phyloP scores from a whole-genome alignment of 495 filamentous ascomycete species.

The Penicillium desertorum region DNA sequence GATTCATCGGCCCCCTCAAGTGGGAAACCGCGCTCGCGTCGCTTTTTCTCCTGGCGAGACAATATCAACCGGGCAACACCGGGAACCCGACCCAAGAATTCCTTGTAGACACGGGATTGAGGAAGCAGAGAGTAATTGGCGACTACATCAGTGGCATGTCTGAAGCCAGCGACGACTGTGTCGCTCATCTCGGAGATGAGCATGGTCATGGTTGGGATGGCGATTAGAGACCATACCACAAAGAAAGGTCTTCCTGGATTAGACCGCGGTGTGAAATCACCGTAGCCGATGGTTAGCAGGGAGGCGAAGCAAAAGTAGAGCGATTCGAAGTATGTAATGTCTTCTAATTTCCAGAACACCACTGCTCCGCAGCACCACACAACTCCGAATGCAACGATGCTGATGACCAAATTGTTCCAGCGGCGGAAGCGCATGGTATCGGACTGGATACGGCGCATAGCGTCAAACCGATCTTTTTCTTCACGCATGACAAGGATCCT shows the following conservation, averaged over 20 bases:
- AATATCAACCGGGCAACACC: slow-evolving; percentile 42
- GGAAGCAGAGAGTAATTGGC: slow-evolving; percentile 61
- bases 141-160: slow-evolving; percentile 51
- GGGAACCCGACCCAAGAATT: slow-evolving; percentile 43
- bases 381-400: slow-evolving; percentile 58
- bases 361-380: slow-evolving; percentile 82
- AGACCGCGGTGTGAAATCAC: slow-evolving; percentile 70
- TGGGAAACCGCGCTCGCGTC: slow-evolving; percentile 49
- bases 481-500: slow-evolving; percentile 42
- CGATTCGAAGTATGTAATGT: slow-evolving; percentile 65
- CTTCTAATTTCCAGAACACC: slow-evolving; percentile 65
- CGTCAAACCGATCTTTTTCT: slow-evolving; percentile 68
- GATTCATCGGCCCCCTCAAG: slow-evolving; percentile 27
- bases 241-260: slow-evolving; percentile 82
- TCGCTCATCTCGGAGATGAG: slow-evolving; percentile 64
- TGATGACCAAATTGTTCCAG: slow-evolving; percentile 70
- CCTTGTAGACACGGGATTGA: slow-evolving; percentile 48
- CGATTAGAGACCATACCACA: slow-evolving; percentile 76
- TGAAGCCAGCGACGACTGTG: slow-evolving; percentile 58
- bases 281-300: slow-evolving; percentile 87
- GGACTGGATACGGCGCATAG: slow-evolving; percentile 79
- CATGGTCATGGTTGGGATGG: slow-evolving; percentile 68
- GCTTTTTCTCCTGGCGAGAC: slow-evolving; percentile 38
- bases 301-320: slow-evolving; percentile 84
- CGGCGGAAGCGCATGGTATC: slow-evolving; percentile 60